These are phyloP conservation scores for Microstegium vimineum DNA, from an alignment of 176 grass and related monocot genomes.

Conservation along the genomic window DNA sequence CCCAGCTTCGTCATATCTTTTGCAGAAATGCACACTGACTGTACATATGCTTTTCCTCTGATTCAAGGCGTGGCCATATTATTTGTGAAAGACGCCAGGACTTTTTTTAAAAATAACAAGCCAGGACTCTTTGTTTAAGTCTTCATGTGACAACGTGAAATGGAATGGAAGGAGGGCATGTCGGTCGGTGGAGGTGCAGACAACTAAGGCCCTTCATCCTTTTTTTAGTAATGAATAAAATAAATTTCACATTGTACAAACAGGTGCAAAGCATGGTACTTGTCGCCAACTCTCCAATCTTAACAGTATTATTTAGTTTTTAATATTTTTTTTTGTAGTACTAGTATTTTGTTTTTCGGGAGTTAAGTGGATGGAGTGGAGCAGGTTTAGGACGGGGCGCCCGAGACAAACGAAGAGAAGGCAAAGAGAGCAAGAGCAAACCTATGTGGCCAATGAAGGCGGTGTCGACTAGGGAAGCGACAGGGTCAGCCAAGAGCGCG, in stretches of 20 bases:
- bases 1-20: background rate
- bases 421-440: background rate
- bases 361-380: background rate
- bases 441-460: slow-evolving; percentile 87
- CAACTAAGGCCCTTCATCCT: background rate
- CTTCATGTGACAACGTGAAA: background rate
- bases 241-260: background rate
- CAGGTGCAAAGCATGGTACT: background rate
- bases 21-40: background rate
- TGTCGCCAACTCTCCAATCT: background rate
- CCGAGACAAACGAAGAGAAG: background rate
- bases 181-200: background rate
- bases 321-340: background rate
- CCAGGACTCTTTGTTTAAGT: background rate
- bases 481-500: slow-evolving; percentile 67
- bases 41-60: background rate
- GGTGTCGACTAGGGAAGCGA: slow-evolving; percentile 83
- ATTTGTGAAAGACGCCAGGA: background rate
- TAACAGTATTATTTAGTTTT: background rate
- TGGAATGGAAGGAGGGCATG: background rate
- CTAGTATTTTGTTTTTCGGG: background rate
- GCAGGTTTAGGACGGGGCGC: background rate
- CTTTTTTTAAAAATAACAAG: too few species aligned
- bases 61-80: background rate
- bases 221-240: too few species aligned